Evolutionary conservation across 345 rosid genomes (phyloP), one percentile per base, ranked within the genome.

Genomic region (Citrus australasica): DNA sequence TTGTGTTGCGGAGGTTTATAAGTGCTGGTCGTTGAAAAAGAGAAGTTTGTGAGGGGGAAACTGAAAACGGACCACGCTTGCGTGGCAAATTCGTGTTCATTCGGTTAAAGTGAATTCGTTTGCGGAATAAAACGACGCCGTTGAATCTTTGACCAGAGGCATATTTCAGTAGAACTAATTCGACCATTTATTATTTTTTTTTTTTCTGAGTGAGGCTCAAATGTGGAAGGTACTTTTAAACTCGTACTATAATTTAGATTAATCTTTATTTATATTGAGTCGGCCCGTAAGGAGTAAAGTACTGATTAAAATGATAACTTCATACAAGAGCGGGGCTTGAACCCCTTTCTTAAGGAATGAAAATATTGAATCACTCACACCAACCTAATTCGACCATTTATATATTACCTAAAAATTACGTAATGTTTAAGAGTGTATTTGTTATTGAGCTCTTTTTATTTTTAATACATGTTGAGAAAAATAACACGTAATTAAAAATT

Each of bases 11-110:
- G 19, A 10, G 56, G 32, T 40, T 62, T 27, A 19, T 33, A 55
- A 71, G 21, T 28, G n/a, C 14, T 0, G 27, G 19, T 42, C 32
- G 33, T 27, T 17, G 79, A 16, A 8, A 19, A 60, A 66, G 42
- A 6, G 64, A 17, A 22, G 59, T 42, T 72, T 80, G 65, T 73
- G 88, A 78, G 86, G 86, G 84, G 48, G 79, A 66, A 73, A 81
- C 33, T 32, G 33, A 32, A 32, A 5, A 83, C 37, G 38, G 61
- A 71, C 84, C 88, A 85, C 27, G 27, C 27, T 25, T 25, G 74
- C 75, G 81, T 81, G 82, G 83, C 30, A 61, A 66, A 46, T 38
- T 59, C 51, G 59, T 14, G 66, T 58, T 40, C 35, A 60, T 42
- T 51, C n/a, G 2, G 16, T 66, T 27, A 2, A 30, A 30, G 24